Percentiles rank a stretch among this genome's conserved stretches.
These are phyloP conservation scores for Entophlyctis luteolus DNA, from an alignment of 192 early-diverging fungal genomes.

Conservation along the genomic window DNA sequence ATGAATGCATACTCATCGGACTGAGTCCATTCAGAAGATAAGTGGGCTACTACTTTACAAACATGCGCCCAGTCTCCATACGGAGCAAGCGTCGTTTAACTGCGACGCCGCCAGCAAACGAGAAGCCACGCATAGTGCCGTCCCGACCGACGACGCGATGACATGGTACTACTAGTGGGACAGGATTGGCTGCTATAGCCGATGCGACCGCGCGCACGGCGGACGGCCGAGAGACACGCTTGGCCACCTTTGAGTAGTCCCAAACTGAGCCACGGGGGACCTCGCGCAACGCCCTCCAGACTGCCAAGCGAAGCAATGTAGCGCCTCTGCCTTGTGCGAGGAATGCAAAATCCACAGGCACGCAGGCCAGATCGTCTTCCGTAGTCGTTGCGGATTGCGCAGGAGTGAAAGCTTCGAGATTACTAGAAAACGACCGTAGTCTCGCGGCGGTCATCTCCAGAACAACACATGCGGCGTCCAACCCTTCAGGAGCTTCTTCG, in stretches of 20 bases:
- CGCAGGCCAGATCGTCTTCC: no score
- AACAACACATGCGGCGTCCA: no score
- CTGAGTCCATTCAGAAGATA: no score
- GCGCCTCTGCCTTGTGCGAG: neutral
- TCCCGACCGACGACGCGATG: slow-evolving; percentile 13
- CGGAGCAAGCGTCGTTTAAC: slow-evolving; percentile 1
- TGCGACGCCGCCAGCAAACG: slow-evolving; percentile 1
- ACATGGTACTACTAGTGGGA: slow-evolving; percentile 13
- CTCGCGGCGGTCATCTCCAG: no score
- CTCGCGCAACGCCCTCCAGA: neutral
- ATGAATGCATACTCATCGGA: no score
- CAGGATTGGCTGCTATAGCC: neutral
- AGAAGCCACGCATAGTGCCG: slow-evolving; percentile 15
- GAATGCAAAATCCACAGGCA: neutral
- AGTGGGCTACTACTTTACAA: slow-evolving; percentile 4
- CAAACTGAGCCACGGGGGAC: neutral
- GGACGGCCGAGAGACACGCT: neutral
- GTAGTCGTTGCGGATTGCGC: no score
- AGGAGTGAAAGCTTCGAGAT: no score
- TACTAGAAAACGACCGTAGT: no score
- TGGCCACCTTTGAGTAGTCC: slow-evolving; percentile 13
- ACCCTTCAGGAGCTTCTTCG: no score
- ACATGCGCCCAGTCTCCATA: slow-evolving; percentile 11
- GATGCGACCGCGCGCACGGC: slow-evolving; percentile 6
- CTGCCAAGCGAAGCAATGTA: neutral